Evolutionary conservation across 345 rosid species (phyloP).

Genomic region (Citrus mangshanensis): DNA sequence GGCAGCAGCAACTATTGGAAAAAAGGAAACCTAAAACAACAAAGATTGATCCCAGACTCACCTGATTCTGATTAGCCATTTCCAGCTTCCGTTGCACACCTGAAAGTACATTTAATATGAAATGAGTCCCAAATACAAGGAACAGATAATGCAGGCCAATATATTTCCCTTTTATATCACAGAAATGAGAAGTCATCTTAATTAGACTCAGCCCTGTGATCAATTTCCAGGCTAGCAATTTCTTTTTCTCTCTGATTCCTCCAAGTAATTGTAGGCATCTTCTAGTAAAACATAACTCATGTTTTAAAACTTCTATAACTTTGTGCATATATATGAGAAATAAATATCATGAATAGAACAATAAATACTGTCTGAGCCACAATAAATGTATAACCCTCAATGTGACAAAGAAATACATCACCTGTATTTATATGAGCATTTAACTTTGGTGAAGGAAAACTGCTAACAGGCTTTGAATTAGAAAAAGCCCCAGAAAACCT

Average conservation of each 20-base stretch:
- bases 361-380: neutral
- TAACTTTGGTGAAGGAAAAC: constrained; percentile 43
- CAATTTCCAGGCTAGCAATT: neutral
- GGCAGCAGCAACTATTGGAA: neutral
- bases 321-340: neutral
- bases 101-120: constrained; percentile 16
- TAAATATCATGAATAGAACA: no score
- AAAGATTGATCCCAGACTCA: constrained; percentile 3
- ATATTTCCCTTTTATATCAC: neutral
- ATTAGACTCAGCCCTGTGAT: neutral
- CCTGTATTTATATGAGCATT: constrained; percentile 47
- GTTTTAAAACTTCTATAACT: neutral
- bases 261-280: neutral
- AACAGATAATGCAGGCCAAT: neutral
- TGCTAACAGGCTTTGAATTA: constrained; percentile 41
- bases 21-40: neutral
- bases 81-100: constrained; percentile 66
- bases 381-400: neutral
- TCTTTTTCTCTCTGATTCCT: neutral
- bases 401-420: constrained; percentile 1
- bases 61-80: constrained; percentile 57
- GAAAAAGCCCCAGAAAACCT: constrained; percentile 42
- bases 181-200: neutral
- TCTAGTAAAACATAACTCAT: neutral
- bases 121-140: constrained; percentile 1